phyloP scores from a whole-genome alignment of 2,329 filamentous ascomycete species.

The Tolypocladium guangdongense region DNA sequence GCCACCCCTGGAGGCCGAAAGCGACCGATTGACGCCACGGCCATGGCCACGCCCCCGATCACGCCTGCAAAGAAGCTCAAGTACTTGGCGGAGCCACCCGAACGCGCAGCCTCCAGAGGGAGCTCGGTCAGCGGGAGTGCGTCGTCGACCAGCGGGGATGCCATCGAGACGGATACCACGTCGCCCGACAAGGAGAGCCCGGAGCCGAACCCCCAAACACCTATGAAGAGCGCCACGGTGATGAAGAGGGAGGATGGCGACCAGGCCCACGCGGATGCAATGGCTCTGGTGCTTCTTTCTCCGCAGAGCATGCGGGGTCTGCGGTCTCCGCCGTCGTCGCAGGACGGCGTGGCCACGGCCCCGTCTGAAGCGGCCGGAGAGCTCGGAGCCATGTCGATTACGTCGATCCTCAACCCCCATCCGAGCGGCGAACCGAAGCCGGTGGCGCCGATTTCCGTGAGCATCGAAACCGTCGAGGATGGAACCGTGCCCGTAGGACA shows the following conservation, averaged over 20 bases:
- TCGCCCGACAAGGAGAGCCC: constrained; percentile 39
- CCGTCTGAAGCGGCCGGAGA: not conserved
- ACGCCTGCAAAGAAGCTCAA: constrained; percentile 44
- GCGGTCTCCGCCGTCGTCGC: constrained; percentile 13
- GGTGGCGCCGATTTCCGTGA: constrained; percentile 11
- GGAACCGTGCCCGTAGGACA: constrained; percentile 1
- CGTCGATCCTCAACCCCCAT: constrained; percentile 19
- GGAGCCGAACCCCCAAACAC: constrained; percentile 21
- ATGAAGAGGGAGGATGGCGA: constrained; percentile 5
- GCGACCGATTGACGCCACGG: constrained; percentile 30
- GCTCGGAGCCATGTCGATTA: constrained; percentile 19
- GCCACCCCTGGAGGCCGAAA: constrained; percentile 22
- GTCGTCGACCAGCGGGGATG: constrained; percentile 16
- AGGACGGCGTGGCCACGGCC: not conserved
- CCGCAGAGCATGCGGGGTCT: constrained; percentile 17
- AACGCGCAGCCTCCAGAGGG: constrained; percentile 22
- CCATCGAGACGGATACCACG: constrained; percentile 32
- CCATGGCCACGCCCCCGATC: constrained; percentile 41
- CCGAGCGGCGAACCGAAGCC: constrained; percentile 8
- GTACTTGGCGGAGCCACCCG: constrained; percentile 15
- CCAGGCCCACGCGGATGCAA: constrained; percentile 1
- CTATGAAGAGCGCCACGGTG: constrained; percentile 7
- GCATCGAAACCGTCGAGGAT: constrained; percentile 14
- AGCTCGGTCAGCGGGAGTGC: constrained; percentile 23
- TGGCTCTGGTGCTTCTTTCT: constrained; percentile 14